Evolutionary conservation across 768 basidiomycete species (phyloP).

Genomic region (Xerocomellus dryophilus): DNA sequence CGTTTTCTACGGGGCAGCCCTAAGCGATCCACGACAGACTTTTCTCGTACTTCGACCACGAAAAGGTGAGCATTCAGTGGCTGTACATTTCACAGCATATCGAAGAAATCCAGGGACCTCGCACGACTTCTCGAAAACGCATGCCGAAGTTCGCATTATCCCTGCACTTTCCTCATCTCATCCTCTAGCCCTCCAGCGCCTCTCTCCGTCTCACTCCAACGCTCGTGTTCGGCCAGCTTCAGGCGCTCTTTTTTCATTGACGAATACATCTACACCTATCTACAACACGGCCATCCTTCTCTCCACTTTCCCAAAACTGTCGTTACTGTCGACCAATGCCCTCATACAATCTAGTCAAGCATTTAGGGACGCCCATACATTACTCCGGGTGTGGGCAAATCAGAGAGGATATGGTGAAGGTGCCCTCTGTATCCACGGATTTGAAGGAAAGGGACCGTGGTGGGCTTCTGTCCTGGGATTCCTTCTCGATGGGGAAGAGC

Average conservation of each 20-base stretch:
- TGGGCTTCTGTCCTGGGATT: constrained; percentile 65
- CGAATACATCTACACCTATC: constrained; percentile 58
- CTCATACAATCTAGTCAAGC: constrained; percentile 51
- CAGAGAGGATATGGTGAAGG: constrained; percentile 77
- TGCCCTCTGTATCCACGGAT: constrained; percentile 61
- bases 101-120: constrained; percentile 42
- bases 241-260: constrained; percentile 2
- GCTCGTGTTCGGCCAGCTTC: constrained; percentile 40
- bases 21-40: constrained; percentile 62
- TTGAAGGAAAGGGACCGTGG: constrained; percentile 62
- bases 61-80: constrained; percentile 42
- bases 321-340: constrained; percentile 45
- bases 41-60: constrained; percentile 58
- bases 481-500: constrained; percentile 67
- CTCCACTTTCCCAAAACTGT: constrained; percentile 35
- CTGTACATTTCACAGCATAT: constrained; percentile 17
- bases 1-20: constrained; percentile 54
- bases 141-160: constrained; percentile 71
- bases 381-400: constrained; percentile 88
- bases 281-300: constrained; percentile 76
- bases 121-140: constrained; percentile 63
- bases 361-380: constrained; percentile 69
- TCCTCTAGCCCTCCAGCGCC: constrained; percentile 62
- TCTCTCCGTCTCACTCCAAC: constrained; percentile 77
- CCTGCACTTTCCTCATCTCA: constrained; percentile 58